Evolutionary conservation across 495 filamentous ascomycete species (phyloP), one percentile per base, ranked within the genome.

Genomic region (Talaromyces proteolyticus): DNA sequence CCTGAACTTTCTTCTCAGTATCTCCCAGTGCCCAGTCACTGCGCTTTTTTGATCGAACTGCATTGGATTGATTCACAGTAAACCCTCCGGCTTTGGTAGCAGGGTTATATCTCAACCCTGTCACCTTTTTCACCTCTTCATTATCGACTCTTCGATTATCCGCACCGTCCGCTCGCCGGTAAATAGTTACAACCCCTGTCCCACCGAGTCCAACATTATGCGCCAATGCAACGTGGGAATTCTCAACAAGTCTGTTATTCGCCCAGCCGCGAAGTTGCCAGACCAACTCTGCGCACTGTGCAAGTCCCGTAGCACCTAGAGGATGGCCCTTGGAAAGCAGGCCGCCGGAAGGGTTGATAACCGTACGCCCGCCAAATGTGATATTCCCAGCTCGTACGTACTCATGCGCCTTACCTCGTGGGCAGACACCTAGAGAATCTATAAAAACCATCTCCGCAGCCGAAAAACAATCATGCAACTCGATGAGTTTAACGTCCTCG

Each of bases 231-330:
- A 74, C 81, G 47, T 57, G 72, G 0, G 85, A 82, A 8, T 73
- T 68, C 21, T 74, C 65, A 4, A 85, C 81, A 2, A 72, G 66
- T 22, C 88, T 66, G 64, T 92, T 91, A 53, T 85, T 88, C 2
- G 87, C 88, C 88, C 88, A 90, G 1, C 88, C 88, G 11, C 88
- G 63, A 52, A 92, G 67, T 52, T 92, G 88, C 88, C 88, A 92
- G 11, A 88, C 83, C 17, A 92, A 60, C 66, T 92, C 88, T 3
- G 88, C 86, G 55, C 88, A 91, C 66, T 92, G 88, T 16, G 88
- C 88, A 38, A 92, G 66, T 8, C 88, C 88, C 3, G 82, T 86
- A 1, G 88, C 88, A 7, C 88, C 88, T 4, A 92, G 76, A 3
- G 88, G 88, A 59, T 92, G 88, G 17, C 88, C 88, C 63, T 92